Percentiles rank a stretch among this genome's conserved stretches.
These are phyloP conservation scores for Neurospora discreta DNA, from an alignment of 495 filamentous ascomycete species.

Conservation along the genomic window DNA sequence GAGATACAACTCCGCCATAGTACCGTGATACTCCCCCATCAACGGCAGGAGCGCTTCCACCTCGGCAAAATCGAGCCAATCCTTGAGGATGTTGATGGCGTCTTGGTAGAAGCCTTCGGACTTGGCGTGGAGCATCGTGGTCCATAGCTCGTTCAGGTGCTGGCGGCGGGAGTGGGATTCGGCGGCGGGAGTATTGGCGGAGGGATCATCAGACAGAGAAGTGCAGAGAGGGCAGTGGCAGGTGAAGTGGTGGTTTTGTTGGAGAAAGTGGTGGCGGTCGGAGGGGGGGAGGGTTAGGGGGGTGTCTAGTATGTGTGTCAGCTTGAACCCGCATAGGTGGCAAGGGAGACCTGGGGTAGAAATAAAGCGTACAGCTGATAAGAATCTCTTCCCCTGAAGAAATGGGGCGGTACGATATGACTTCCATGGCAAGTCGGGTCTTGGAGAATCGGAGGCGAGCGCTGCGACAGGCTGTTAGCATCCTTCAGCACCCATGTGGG, in stretches of 20 bases:
- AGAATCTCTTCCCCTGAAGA: conserved; percentile 29
- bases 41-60: conserved; percentile 23
- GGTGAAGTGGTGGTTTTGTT: conserved; percentile 27
- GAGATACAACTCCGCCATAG: conserved; percentile 25
- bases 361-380: conserved; percentile 26
- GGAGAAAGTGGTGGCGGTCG: conserved; percentile 17
- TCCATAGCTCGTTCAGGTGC: conserved; percentile 22
- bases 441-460: conserved; percentile 28
- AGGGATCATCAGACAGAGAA: conserved; percentile 14
- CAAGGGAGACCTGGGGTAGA: too few species aligned
- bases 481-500: neutral
- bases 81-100: conserved; percentile 23
- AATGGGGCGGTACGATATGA: conserved; percentile 28
- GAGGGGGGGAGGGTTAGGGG: conserved; percentile 17
- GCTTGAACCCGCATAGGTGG: neutral
- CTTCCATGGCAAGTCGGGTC: conserved; percentile 22
- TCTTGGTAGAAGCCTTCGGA: conserved; percentile 21
- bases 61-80: conserved; percentile 21
- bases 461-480: conserved; percentile 12
- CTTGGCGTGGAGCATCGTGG: conserved; percentile 21
- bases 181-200: neutral
- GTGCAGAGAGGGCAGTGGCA: conserved; percentile 31
- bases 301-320: conserved; percentile 16
- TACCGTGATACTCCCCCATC: conserved; percentile 26
- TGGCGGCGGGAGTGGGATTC: conserved; percentile 24